phyloP scores from a whole-genome alignment of 805 yeast species.

The Pichia californica region DNA sequence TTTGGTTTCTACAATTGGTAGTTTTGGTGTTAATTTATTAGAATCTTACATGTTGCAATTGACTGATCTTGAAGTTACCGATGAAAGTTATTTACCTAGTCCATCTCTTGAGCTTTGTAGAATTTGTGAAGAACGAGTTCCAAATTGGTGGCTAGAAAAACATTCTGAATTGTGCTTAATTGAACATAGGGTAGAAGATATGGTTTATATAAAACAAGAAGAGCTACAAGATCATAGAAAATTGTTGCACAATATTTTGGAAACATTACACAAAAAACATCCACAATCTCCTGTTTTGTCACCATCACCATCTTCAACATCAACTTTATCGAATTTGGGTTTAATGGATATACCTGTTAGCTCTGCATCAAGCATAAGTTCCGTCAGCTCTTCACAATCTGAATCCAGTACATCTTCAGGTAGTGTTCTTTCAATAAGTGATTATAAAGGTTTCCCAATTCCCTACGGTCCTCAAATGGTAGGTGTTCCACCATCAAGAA shows the following conservation, averaged over 20 bases:
- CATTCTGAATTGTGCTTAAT: conserved; percentile 84
- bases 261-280: conserved; percentile 27
- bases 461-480: conserved; percentile 20
- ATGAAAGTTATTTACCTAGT: conserved; percentile 61
- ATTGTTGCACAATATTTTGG: conserved; percentile 39
- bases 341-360: too few relatives aligned
- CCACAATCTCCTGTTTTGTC: conserved; percentile 20
- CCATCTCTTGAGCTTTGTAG: conserved; percentile 82
- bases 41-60: conserved; percentile 64
- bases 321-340: conserved; percentile 5
- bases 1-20: conserved; percentile 68
- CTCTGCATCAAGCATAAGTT: neutral
- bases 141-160: conserved; percentile 93
- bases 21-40: conserved; percentile 80
- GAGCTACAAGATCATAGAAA: conserved; percentile 62
- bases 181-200: conserved; percentile 78
- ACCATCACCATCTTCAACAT: conserved; percentile 20
- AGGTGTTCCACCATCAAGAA: conserved; percentile 20
- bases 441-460: conserved; percentile 55
- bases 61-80: conserved; percentile 56
- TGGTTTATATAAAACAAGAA: conserved; percentile 71
- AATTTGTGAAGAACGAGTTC: conserved; percentile 86
- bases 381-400: neutral
- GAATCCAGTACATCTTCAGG: conserved; percentile 9
- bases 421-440: conserved; percentile 25